Evolutionary conservation across 805 yeast genomes (phyloP).

Genomic region (Danielozyma ontarioensis): DNA sequence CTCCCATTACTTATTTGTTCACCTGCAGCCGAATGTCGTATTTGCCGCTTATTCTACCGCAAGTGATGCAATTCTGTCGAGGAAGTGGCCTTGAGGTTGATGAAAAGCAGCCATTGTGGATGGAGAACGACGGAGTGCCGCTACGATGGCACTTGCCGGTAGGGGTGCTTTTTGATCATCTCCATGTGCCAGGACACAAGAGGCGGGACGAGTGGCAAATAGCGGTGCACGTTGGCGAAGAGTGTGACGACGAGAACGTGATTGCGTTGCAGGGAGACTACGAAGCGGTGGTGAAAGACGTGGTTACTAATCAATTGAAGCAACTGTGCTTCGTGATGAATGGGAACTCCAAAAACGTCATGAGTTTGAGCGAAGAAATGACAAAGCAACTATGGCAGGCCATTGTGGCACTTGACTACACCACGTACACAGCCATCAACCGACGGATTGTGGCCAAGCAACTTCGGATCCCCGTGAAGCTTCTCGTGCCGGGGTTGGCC

Average conservation of each 20-base stretch:
- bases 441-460: slow-evolving; percentile 20
- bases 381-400: slow-evolving; percentile 55
- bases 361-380: slow-evolving; percentile 65
- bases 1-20: not conserved
- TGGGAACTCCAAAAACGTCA: slow-evolving; percentile 76
- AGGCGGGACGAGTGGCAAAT: slow-evolving; percentile 45
- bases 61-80: not conserved
- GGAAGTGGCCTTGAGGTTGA: not conserved
- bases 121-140: slow-evolving; percentile 60
- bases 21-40: not conserved
- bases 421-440: slow-evolving; percentile 18
- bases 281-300: slow-evolving; percentile 34
- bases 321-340: slow-evolving; percentile 73
- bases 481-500: slow-evolving; percentile 38
- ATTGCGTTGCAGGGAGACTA: slow-evolving; percentile 33
- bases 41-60: not conserved
- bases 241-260: slow-evolving; percentile 25
- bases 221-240: slow-evolving; percentile 10
- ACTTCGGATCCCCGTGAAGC: slow-evolving; percentile 43
- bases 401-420: slow-evolving; percentile 31
- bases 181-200: slow-evolving; percentile 32
- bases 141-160: slow-evolving; percentile 74
- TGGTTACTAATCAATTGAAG: slow-evolving; percentile 75
- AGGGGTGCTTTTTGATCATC: slow-evolving; percentile 60
- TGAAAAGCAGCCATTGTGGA: slow-evolving; percentile 48